Percentiles rank a stretch among this genome's conserved stretches.
These are phyloP conservation scores for Rickenella mellea DNA, from an alignment of 768 basidiomycete species.

Conservation along the genomic window DNA sequence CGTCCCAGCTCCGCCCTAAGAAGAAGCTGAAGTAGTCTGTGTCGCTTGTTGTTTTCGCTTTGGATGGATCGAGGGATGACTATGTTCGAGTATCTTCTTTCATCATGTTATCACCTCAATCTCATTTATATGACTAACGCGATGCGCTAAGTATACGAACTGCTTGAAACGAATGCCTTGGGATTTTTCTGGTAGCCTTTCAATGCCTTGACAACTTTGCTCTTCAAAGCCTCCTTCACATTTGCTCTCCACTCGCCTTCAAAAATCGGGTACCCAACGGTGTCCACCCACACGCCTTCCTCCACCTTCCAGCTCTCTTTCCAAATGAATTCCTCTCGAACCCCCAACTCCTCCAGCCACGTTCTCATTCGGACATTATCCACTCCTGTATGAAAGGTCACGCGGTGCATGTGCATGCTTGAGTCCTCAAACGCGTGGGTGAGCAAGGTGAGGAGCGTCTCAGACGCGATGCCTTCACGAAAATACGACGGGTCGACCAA, in stretches of 20 bases:
- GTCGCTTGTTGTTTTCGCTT: neutral
- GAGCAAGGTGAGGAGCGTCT: neutral
- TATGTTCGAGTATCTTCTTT: too few relatives aligned
- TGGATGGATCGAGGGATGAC: too few relatives aligned
- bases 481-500: neutral
- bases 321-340: neutral
- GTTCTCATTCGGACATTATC: neutral
- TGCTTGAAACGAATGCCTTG: too few relatives aligned
- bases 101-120: too few relatives aligned
- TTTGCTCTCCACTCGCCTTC: neutral
- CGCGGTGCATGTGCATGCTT: neutral
- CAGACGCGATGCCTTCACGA: neutral
- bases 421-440: neutral
- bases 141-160: too few relatives aligned
- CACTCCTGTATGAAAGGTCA: neutral
- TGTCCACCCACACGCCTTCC: neutral
- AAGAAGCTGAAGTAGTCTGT: conserved; percentile 86
- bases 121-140: too few relatives aligned
- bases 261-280: neutral
- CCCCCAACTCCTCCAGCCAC: neutral
- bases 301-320: neutral
- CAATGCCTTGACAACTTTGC: neutral
- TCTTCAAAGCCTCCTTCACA: neutral
- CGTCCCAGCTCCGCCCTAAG: conserved; percentile 91
- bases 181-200: too few relatives aligned